Percentiles rank a stretch among this genome's conserved stretches.
Evolutionary conservation across 1,284 basidiomycete species (phyloP).

Genomic region (Pyrrhoderma lamaoense): DNA sequence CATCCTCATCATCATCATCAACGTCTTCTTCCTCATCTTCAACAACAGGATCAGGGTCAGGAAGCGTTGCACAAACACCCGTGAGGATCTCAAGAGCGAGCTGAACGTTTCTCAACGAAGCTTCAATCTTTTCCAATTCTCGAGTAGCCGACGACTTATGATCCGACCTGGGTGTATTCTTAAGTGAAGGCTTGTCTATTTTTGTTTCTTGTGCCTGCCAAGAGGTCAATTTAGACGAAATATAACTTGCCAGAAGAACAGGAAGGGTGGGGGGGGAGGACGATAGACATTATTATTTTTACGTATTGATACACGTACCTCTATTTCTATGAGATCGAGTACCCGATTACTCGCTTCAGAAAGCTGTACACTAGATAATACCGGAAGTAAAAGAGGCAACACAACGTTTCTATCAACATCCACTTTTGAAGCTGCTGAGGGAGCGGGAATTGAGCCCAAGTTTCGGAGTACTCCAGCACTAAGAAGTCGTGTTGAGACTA

Average conservation of each 20-base stretch:
- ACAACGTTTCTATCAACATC: conserved; percentile 69
- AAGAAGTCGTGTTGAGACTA: conserved; percentile 58
- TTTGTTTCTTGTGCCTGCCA: conserved; percentile 35
- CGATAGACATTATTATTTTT: conserved; percentile 5
- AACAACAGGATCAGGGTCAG: conserved; percentile 51
- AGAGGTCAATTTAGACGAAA: too few relatives aligned
- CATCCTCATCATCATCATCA: conserved; percentile 31
- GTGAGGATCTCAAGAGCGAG: conserved; percentile 83
- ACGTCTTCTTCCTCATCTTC: conserved; percentile 28
- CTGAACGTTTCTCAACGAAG: conserved; percentile 63
- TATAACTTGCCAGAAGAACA: too few relatives aligned
- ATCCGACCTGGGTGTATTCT: conserved; percentile 59
- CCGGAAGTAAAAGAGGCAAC: conserved; percentile 64
- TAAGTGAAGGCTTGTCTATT: conserved; percentile 48
- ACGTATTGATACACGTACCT: conserved; percentile 26
- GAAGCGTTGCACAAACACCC: conserved; percentile 79
- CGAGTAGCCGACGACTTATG: conserved; percentile 62
- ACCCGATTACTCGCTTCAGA: conserved; percentile 44
- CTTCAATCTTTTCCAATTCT: conserved; percentile 71
- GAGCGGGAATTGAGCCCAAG: conserved; percentile 61
- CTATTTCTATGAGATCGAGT: conserved; percentile 38
- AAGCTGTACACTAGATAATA: conserved; percentile 60
- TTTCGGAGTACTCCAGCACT: conserved; percentile 77
- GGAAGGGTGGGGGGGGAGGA: too few relatives aligned
- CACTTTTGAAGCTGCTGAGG: conserved; percentile 51